Percentiles rank a stretch among this genome's conserved stretches.
Conservation (phyloP, 169 alveolate genomes). For the Babesia sp. region DNA sequence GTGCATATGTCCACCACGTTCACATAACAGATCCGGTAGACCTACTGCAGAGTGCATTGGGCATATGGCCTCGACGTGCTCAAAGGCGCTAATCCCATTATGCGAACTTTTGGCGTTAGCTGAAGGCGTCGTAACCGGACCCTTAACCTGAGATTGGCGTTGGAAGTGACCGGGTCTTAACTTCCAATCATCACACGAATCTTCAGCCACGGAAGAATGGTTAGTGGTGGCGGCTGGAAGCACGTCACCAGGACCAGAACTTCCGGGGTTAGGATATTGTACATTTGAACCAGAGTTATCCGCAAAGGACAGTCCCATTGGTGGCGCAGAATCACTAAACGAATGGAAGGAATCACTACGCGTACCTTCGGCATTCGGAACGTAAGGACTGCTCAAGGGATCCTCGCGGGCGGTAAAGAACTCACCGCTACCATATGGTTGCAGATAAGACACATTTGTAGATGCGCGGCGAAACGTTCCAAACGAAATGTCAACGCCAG, state of each 20-base stretch:
- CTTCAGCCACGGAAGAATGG: not conserved
- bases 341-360: not conserved
- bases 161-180: not conserved
- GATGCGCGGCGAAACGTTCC: not conserved
- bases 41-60: conserved; percentile 42
- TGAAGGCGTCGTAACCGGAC: not conserved
- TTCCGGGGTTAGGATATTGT: not conserved
- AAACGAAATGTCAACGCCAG: not conserved
- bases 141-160: not conserved
- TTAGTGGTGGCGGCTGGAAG: not conserved
- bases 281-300: not conserved
- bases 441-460: not conserved
- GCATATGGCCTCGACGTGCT: conserved; percentile 45
- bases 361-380: not conserved
- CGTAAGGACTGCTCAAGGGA: not conserved
- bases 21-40: conserved; percentile 29
- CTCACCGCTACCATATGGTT: not conserved
- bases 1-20: conserved; percentile 1
- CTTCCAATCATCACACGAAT: conserved; percentile 4
- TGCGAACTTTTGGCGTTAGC: not conserved
- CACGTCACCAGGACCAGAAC: not conserved
- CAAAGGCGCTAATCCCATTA: not conserved
- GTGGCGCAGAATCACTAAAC: not conserved
- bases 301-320: not conserved
- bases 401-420: conserved; percentile 21